Evolutionary conservation across 2,329 filamentous ascomycete genomes (phyloP), one percentile per base, ranked within the genome.

Genomic region (Aspergillus ochraceoroseus): DNA sequence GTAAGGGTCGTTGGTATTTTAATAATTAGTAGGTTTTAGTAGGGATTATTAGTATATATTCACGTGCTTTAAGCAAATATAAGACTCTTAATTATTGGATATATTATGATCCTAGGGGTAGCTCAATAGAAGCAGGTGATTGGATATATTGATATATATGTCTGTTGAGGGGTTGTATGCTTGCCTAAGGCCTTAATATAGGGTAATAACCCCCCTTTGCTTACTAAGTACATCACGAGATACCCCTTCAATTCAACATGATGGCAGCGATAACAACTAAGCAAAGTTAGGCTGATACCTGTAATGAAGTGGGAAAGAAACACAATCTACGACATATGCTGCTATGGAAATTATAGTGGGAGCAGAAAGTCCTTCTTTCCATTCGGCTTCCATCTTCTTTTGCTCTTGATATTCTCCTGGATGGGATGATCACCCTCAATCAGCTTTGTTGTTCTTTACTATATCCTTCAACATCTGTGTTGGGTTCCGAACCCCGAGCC

Each of bases 401-500:
- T 5, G 7, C 13, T 11, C 18, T 39, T 5, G 15, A n/a, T 19
- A 7, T 9, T 14, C 11, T 19, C 3, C 17, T 7, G 12, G 32
- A 27, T 32, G 17, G 27, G 31, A 25, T 32, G 13, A 30, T 28
- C 17, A n/a, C 11, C n/a, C n/a, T n/a, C 29, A 25, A 34, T 22
- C 26, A 14, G 29, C 19, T 38, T 42, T 19, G 34, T 26, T 34
- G 13, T 17, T 30, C 17, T 31, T 22, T 32, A 23, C 35, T 26
- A 22, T 31, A n/a, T 27, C 13, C 31, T 18, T n/a, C 22, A 26
- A 37, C 35, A 35, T 34, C 29, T 18, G 33, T 32, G 15, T 35
- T 37, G 27, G 25, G 34, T 30, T 43, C 29, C 29, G 35, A 20
- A 20, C 15, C 19, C 35, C 25, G 26, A 27, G 14, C n/a, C 37